Evolutionary conservation across 352 stramenopile species (phyloP).

Genomic region (Phytophthora pini): DNA sequence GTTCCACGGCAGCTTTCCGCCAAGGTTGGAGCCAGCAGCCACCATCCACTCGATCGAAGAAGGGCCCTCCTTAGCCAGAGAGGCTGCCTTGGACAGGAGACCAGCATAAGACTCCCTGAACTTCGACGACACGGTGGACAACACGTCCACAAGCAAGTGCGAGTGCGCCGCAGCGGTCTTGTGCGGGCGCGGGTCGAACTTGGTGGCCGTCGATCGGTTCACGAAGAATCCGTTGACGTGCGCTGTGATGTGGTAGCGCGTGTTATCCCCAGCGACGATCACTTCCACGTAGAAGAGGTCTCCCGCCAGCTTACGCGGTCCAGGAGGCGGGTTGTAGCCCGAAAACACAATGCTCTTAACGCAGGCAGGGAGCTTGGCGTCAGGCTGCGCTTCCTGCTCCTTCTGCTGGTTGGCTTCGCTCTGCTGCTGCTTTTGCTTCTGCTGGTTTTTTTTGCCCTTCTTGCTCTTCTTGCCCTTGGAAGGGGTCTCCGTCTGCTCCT

Average conservation of each 20-base stretch:
- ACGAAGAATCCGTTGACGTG: constrained; percentile 95
- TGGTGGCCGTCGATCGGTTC: constrained; percentile 81
- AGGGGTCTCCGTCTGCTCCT: constrained; percentile 30
- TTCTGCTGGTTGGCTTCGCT: constrained; percentile 39
- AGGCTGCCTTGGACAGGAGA: constrained; percentile 82
- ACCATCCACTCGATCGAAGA: constrained; percentile 91
- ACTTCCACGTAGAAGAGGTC: constrained; percentile 96
- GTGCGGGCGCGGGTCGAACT: constrained; percentile 86
- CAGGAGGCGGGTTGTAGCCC: constrained; percentile 95
- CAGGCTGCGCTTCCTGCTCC: constrained; percentile 43
- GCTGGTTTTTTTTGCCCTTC: constrained; percentile 50
- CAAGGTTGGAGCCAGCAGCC: constrained; percentile 73
- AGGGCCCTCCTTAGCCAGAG: constrained; percentile 74
- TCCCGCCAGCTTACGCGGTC: constrained; percentile 89
- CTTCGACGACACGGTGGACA: constrained; percentile 68
- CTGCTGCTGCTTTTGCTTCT: constrained; percentile 33
- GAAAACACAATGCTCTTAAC: constrained; percentile 93
- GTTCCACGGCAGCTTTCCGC: constrained; percentile 85
- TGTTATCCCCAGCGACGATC: constrained; percentile 64
- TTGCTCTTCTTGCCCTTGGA: constrained; percentile 47
- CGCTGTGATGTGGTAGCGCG: constrained; percentile 87
- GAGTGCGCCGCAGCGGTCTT: constrained; percentile 42
- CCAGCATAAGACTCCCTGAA: constrained; percentile 79
- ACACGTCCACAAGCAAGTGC: constrained; percentile 86
- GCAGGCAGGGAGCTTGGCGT: constrained; percentile 81